Evolutionary conservation across 495 filamentous ascomycete genomes (phyloP).

Genomic region (Xylaria scruposa): DNA sequence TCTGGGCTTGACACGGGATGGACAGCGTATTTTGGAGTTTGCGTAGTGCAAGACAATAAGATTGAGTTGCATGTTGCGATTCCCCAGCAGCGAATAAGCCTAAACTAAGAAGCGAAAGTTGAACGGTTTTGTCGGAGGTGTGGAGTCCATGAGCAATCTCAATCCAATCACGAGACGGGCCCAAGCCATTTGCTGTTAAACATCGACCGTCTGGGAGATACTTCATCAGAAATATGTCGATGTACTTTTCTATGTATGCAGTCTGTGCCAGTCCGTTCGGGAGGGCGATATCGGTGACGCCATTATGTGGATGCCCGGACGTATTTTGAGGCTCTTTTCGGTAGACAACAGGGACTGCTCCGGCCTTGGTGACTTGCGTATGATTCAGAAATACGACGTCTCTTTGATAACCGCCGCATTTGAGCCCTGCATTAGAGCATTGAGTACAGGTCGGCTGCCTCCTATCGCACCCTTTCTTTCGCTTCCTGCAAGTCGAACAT

Average conservation of each 20-base stretch:
- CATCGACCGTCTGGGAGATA: slow-evolving; percentile 18
- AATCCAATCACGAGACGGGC: slow-evolving; percentile 20
- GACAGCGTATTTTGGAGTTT: slow-evolving; percentile 8
- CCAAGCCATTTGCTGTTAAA: slow-evolving; percentile 3
- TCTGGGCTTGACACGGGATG: background rate
- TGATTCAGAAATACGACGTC: slow-evolving; percentile 27
- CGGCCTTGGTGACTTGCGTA: slow-evolving; percentile 19
- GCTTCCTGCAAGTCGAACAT: slow-evolving; percentile 28
- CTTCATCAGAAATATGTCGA: slow-evolving; percentile 16
- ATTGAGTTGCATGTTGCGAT: slow-evolving; percentile 14
- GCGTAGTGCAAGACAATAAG: slow-evolving; percentile 14
- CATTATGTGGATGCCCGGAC: background rate
- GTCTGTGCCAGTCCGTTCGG: slow-evolving; percentile 15
- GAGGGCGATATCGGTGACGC: slow-evolving; percentile 12
- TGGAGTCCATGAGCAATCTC: slow-evolving; percentile 18
- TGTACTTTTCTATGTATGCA: slow-evolving; percentile 26
- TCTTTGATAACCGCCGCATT: slow-evolving; percentile 29
- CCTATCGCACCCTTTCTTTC: slow-evolving; percentile 31
- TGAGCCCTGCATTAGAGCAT: slow-evolving; percentile 19
- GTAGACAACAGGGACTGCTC: slow-evolving; percentile 16
- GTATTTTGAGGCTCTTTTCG: slow-evolving; percentile 1
- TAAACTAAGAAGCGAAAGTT: slow-evolving; percentile 15
- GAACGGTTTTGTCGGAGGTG: slow-evolving; percentile 18
- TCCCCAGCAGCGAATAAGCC: slow-evolving; percentile 23
- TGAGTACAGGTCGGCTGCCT: slow-evolving; percentile 17